phyloP scores from a whole-genome alignment of 768 basidiomycete species.

The Harrya chromipes region DNA sequence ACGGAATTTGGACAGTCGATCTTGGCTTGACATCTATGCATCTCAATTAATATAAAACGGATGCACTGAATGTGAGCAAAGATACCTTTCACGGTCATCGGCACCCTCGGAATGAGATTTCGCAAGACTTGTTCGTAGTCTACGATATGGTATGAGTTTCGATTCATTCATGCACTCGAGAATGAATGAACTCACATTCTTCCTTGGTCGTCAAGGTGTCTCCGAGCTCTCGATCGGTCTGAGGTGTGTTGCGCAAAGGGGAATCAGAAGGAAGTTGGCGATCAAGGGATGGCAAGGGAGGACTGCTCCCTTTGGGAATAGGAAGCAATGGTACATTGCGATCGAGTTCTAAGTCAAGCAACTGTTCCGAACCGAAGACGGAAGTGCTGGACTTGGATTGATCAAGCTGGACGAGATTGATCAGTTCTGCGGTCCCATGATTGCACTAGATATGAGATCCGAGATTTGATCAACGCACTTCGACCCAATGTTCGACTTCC shows the following conservation, averaged over 20 bases:
- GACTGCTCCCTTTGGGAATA: constrained; percentile 17
- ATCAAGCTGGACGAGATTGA: constrained; percentile 39
- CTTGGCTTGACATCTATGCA: constrained; percentile 37
- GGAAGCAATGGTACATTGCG: constrained; percentile 40
- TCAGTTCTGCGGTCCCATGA: background rate
- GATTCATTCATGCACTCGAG: background rate
- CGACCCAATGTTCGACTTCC: constrained; percentile 52
- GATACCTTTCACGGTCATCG: constrained; percentile 43
- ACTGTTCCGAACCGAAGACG: constrained; percentile 46
- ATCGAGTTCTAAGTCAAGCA: constrained; percentile 49
- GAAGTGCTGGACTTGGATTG: constrained; percentile 35
- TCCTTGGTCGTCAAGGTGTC: constrained; percentile 6
- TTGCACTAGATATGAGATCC: background rate
- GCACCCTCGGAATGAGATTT: constrained; percentile 38
- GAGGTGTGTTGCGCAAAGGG: background rate
- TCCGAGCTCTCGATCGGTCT: background rate
- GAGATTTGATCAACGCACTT: constrained; percentile 21
- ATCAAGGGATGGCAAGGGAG: constrained; percentile 29
- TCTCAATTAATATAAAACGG: background rate
- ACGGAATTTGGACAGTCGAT: constrained; percentile 31
- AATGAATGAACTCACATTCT: constrained; percentile 15
- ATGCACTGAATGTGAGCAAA: background rate
- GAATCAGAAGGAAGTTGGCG: constrained; percentile 9
- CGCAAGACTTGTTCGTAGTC: constrained; percentile 34
- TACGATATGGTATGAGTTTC: constrained; percentile 9